Evolutionary conservation across 2,329 filamentous ascomycete species (phyloP).

Genomic region (Penicillium sp.): DNA sequence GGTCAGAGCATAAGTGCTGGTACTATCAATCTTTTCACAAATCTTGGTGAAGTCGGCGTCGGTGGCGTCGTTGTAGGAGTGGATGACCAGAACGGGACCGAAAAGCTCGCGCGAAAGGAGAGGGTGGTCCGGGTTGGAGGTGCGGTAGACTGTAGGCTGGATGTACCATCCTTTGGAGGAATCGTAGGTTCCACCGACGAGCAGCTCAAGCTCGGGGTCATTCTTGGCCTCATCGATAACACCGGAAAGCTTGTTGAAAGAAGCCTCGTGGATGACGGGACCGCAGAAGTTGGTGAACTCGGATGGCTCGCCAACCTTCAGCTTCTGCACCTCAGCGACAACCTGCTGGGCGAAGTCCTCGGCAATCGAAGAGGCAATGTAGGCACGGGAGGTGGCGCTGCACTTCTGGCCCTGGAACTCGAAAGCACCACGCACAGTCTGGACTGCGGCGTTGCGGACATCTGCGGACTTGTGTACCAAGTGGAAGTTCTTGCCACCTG

Average conservation of each 20-base stretch:
- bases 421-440: constrained; percentile 83
- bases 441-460: constrained; percentile 71
- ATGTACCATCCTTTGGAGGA: constrained; percentile 77
- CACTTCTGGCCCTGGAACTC: constrained; percentile 93
- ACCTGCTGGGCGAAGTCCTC: constrained; percentile 67
- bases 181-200: constrained; percentile 76
- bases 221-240: constrained; percentile 78
- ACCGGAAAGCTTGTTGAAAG: constrained; percentile 74
- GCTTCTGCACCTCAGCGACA: constrained; percentile 63
- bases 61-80: constrained; percentile 72
- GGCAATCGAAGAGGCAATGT: constrained; percentile 74
- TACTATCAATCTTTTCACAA: constrained; percentile 51
- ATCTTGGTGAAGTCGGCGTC: constrained; percentile 58
- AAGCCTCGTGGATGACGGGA: constrained; percentile 77
- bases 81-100: constrained; percentile 69
- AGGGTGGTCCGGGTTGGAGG: constrained; percentile 69
- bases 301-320: constrained; percentile 69
- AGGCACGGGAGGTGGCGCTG: constrained; percentile 76
- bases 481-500: constrained; percentile 92
- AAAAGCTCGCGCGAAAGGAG: constrained; percentile 79
- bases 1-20: constrained; percentile 43
- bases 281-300: constrained; percentile 78
- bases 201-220: constrained; percentile 68
- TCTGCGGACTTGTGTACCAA: constrained; percentile 75
- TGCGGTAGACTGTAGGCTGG: constrained; percentile 76